These are phyloP conservation scores for Talaromyces sp. DNA, from an alignment of 2,329 filamentous ascomycete species.

Conservation along the genomic window DNA sequence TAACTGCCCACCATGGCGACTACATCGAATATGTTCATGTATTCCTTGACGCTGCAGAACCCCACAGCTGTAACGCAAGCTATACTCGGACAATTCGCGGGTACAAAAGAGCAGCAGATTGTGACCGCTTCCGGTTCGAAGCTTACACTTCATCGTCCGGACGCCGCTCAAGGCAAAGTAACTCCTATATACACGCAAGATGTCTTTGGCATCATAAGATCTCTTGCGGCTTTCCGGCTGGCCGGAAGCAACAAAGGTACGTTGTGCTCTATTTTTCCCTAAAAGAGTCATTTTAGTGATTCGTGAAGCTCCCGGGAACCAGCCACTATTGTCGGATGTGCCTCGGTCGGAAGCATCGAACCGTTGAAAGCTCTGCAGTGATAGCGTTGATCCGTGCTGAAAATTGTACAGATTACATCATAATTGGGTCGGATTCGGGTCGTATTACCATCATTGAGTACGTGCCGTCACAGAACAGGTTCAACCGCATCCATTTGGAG, in stretches of 20 bases:
- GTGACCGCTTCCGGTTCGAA: conserved; percentile 88
- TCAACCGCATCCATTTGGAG: conserved; percentile 87
- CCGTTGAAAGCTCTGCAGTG: conserved; percentile 23
- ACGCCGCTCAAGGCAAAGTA: conserved; percentile 81
- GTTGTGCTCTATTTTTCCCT: conserved; percentile 34
- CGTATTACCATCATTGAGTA: conserved; percentile 94
- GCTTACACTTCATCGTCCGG: conserved; percentile 80
- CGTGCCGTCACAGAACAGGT: conserved; percentile 76
- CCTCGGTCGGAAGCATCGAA: conserved; percentile 34
- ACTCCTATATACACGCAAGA: conserved; percentile 84
- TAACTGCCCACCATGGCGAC: conserved; percentile 72
- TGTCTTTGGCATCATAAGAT: conserved; percentile 91
- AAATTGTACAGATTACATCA: conserved; percentile 75
- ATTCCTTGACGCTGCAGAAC: conserved; percentile 92
- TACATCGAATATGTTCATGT: conserved; percentile 98
- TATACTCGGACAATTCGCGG: conserved; percentile 90
- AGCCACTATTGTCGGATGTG: conserved; percentile 32
- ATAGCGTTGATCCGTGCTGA: conserved; percentile 42
- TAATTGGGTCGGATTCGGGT: conserved; percentile 91
- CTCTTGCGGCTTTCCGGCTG: conserved; percentile 82
- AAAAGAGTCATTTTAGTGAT: conserved; percentile 65
- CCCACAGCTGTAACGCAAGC: conserved; percentile 87
- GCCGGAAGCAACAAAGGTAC: conserved; percentile 95
- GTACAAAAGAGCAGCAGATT: conserved; percentile 97
- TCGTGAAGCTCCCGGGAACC: conserved; percentile 57